phyloP scores from a whole-genome alignment of 495 filamentous ascomycete species.

The Xeromyces bisporus region DNA sequence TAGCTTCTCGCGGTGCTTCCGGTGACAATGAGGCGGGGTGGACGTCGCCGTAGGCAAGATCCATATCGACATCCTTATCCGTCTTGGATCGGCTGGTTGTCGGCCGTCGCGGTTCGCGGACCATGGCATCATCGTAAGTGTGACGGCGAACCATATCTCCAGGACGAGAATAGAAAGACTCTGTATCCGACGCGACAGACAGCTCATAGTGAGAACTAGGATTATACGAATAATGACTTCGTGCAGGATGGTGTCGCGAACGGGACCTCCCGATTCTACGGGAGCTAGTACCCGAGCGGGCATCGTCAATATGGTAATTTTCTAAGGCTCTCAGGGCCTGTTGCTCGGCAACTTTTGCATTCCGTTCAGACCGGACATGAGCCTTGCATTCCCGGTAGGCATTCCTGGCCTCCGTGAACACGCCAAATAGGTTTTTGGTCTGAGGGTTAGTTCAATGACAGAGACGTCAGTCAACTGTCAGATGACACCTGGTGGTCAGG shows the following conservation, averaged over 20 bases:
- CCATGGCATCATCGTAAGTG: slow-evolving; percentile 23
- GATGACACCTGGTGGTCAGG: not conserved
- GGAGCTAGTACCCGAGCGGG: slow-evolving; percentile 28
- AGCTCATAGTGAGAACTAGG: slow-evolving; percentile 19
- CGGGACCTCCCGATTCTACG: slow-evolving; percentile 15
- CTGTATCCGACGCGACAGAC: slow-evolving; percentile 7
- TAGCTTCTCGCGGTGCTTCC: slow-evolving; percentile 8
- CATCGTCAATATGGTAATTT: slow-evolving; percentile 33
- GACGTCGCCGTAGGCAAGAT: slow-evolving; percentile 63
- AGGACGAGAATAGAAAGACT: slow-evolving; percentile 9
- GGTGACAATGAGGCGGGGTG: slow-evolving; percentile 25
- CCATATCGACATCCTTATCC: slow-evolving; percentile 62
- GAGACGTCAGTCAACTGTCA: no score
- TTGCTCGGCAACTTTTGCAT: slow-evolving; percentile 37
- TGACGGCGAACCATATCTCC: slow-evolving; percentile 28
- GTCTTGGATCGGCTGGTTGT: slow-evolving; percentile 21
- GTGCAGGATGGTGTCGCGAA: slow-evolving; percentile 19
- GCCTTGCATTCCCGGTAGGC: slow-evolving; percentile 74
- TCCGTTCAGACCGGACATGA: slow-evolving; percentile 49
- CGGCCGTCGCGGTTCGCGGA: slow-evolving; percentile 12
- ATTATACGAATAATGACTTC: slow-evolving; percentile 10
- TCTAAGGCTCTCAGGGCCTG: slow-evolving; percentile 31
- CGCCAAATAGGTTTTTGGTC: slow-evolving; percentile 74
- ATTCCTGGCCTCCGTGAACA: slow-evolving; percentile 75
- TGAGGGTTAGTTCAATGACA: slow-evolving; percentile 25